Evolutionary conservation across 1,139 yeast genomes (phyloP).

Genomic region (Diutina pseudorugosa): DNA sequence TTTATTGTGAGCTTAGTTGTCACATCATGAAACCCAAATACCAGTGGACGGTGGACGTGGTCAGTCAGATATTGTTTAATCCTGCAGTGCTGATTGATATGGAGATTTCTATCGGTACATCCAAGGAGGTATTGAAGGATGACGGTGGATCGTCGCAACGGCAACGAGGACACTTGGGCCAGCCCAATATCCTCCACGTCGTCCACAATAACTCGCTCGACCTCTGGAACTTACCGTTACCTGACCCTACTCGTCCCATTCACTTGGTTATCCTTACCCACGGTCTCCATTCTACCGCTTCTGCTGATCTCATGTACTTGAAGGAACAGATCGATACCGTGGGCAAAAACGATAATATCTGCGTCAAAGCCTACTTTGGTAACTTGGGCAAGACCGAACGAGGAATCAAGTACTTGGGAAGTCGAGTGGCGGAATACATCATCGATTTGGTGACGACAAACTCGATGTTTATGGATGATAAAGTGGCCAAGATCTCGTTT

Average conservation of each 20-base stretch:
- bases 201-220: conserved; percentile 50
- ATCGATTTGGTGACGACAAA: conserved; percentile 41
- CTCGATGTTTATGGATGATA: conserved; percentile 16
- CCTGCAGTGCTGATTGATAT: conserved; percentile 56
- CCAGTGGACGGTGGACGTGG: conserved; percentile 77
- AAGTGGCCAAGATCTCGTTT: conserved; percentile 55
- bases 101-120: conserved; percentile 51
- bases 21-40: conserved; percentile 15
- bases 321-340: conserved; percentile 67
- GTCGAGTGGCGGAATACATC: conserved; percentile 67
- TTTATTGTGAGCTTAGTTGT: neutral
- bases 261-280: conserved; percentile 79
- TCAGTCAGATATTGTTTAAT: conserved; percentile 73
- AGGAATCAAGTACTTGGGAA: conserved; percentile 80
- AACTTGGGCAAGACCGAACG: conserved; percentile 85
- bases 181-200: conserved; percentile 19
- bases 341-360: conserved; percentile 25
- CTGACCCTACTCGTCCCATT: conserved; percentile 34
- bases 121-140: conserved; percentile 32
- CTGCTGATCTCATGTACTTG: conserved; percentile 78
- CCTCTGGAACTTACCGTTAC: conserved; percentile 54
- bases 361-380: conserved; percentile 74
- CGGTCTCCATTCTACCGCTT: conserved; percentile 82
- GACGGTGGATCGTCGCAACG: conserved; percentile 18
- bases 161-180: neutral